A percentile compares a stretch with the other conserved stretches of the same genome.
These are phyloP conservation scores for Sporothrix dimorphospora DNA, from an alignment of 2,329 filamentous ascomycete genomes.

Conservation along the genomic window DNA sequence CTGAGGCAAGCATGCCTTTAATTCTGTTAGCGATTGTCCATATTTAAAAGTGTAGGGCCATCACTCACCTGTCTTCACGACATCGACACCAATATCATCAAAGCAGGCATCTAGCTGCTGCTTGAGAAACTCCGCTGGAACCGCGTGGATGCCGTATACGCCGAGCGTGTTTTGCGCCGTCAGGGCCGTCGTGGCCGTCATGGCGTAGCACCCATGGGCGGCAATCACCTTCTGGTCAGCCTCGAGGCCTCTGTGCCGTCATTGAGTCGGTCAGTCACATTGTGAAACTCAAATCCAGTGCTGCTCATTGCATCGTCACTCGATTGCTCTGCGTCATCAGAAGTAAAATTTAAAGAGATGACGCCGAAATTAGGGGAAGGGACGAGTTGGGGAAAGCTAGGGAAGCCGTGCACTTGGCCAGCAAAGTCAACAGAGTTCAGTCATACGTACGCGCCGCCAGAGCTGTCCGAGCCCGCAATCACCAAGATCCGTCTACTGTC, in stretches of 20 bases:
- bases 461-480: constrained; percentile 88
- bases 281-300: not conserved
- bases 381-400: not conserved
- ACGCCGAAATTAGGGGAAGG: constrained; percentile 3
- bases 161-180: constrained; percentile 95
- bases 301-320: not conserved
- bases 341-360: not conserved
- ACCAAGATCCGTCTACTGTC: constrained; percentile 65
- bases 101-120: constrained; percentile 86
- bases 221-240: constrained; percentile 95
- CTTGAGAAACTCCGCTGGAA: constrained; percentile 76
- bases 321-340: not conserved
- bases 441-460: constrained; percentile 74
- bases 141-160: constrained; percentile 77
- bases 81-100: constrained; percentile 82
- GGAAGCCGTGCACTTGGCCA: not conserved
- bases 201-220: constrained; percentile 90
- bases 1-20: constrained; percentile 79
- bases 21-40: not conserved
- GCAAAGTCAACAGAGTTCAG: constrained; percentile 7
- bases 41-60: too few species aligned
- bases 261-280: not conserved
- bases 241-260: constrained; percentile 73
- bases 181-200: constrained; percentile 92
- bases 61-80: constrained; percentile 81